Evolutionary conservation across 2,329 filamentous ascomycete species (phyloP), one percentile per base, ranked within the genome.

Genomic region (Trichoderma aggressivum): DNA sequence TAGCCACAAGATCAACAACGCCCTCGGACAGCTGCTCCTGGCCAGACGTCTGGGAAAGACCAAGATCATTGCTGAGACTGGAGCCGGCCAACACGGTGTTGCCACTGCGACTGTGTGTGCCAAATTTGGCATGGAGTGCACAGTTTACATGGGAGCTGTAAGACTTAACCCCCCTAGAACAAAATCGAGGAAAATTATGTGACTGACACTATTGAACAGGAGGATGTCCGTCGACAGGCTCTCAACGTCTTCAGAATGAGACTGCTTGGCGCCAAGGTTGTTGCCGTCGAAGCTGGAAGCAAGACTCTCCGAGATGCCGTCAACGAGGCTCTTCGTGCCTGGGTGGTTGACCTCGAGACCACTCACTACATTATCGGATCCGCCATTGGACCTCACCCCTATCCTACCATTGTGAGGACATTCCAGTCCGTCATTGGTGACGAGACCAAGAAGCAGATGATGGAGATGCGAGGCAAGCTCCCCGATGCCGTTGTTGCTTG

Each of bases 1-100:
- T 75, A 97, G 93, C 74, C 96, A 99, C 87, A 99, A 99, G 88
- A 98, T 99, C 86, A 99, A 99, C 86, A 99, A 99, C 78, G 96
- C 96, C 0, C 86, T 99, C 10, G 96, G 96, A 2, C 96, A 99
- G 82, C 90, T 98, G 62, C 88, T 99, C 16, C 85, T 99, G 50
- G 96, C 96, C 2, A 88, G 88, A 76, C 87, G 94, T 73, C 84
- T 99, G 62, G 96, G 96, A 64, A 99, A 99, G 88, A 98, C 91
- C 7, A 92, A 94, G 80, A 98, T 99, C 77, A 99, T 99, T 76
- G 96, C 96, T 62, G 96, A 99, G 84, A 99, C 96, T 18, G 96
- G 96, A 75, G 96, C 96, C 68, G 96, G 96, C 21, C 96, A 99
- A 84, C 96, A 99, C 82, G 96, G 96, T 85, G 96, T 99, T 47